Base-by-base conservation (phyloP, 768 basidiomycete genomes). In the Pleurotus citrinopileatus region DNA sequence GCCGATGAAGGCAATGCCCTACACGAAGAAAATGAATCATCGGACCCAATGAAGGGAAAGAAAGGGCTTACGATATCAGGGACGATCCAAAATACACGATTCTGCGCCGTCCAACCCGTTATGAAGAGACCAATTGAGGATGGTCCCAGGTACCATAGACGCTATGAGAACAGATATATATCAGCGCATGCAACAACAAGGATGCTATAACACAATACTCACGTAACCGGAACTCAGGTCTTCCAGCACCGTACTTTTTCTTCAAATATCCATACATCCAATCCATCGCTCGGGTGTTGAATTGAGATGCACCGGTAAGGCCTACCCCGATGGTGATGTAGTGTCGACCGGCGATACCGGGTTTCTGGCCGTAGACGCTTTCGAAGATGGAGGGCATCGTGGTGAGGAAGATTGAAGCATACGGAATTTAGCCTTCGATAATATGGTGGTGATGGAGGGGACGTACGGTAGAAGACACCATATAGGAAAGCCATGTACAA, bases 271-370 rank as follows among this genome's bases (percentile, higher is more conserved):
- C 64, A 54, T 86, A 86, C 0, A 84, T 61, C 40, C 61, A 65
- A 63, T 91, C 89, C 65, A 89, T 67, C 6, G 72, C 59, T 6
- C 76, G 70, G 0, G 83, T 84, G 54, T 83, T 86, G 9, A 78
- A 12, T 61, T 82, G 78, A 1, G 83, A 79, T 0, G 79, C 77
- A 2, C 69, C 57, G 0, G 73, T 61, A 13, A 89, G 68, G 2
- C 89, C 89, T 1, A 87, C 17, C 0, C 88, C 89, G 4, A 91
- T 74, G 0, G 89, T 79, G 54, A 91, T 71, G 59, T 90, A 94
- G 60, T 91, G 74, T 26, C 91, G 65, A 0, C 87, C 85, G 0
- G 81, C 74, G 45, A 86, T 82, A 3, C 87, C 85, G 8, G 77
- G 65, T 0, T 63, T 56, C 63, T 88, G 67, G 32, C 75, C 66